These are phyloP conservation scores for Saururus chinensis DNA, from an alignment of 164 flowering plant species.

Conservation along the genomic window DNA sequence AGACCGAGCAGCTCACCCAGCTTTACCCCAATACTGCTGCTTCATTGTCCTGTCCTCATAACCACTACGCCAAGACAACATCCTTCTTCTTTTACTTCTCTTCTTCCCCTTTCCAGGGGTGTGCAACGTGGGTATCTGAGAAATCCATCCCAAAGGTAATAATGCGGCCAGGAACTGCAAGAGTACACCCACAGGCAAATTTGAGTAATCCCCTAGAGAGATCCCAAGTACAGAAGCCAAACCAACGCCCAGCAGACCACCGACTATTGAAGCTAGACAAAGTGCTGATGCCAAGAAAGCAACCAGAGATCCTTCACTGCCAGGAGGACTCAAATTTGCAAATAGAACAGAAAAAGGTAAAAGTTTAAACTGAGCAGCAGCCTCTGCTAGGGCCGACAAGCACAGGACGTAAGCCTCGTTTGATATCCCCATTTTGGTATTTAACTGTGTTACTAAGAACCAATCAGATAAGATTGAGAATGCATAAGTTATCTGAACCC, in stretches of 20 bases:
- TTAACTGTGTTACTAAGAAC: constrained; percentile 56
- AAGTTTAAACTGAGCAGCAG: constrained; percentile 63
- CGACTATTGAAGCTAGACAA: constrained; percentile 54
- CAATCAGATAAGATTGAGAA: constrained; percentile 61
- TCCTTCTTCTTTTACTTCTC: constrained; percentile 28
- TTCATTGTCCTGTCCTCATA: neutral
- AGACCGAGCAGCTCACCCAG: neutral
- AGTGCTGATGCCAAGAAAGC: constrained; percentile 71
- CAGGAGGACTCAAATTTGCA: constrained; percentile 60
- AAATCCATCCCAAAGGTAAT: constrained; percentile 55
- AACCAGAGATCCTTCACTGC: constrained; percentile 80
- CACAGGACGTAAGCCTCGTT: constrained; percentile 58
- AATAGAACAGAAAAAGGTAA: constrained; percentile 72
- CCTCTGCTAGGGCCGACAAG: constrained; percentile 73
- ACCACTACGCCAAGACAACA: neutral
- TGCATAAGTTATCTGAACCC: constrained; percentile 55
- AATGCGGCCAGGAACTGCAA: constrained; percentile 68
- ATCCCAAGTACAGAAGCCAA: constrained; percentile 60
- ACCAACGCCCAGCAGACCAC: constrained; percentile 71
- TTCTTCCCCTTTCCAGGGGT: constrained; percentile 19
- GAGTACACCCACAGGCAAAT: constrained; percentile 49
- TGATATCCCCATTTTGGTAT: constrained; percentile 57
- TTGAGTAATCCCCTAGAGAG: constrained; percentile 49
- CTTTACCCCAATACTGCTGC: neutral
- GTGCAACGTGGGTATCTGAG: constrained; percentile 32